phyloP scores from a whole-genome alignment of 2,329 filamentous ascomycete genomes.

The Colletotrichum sublineola region DNA sequence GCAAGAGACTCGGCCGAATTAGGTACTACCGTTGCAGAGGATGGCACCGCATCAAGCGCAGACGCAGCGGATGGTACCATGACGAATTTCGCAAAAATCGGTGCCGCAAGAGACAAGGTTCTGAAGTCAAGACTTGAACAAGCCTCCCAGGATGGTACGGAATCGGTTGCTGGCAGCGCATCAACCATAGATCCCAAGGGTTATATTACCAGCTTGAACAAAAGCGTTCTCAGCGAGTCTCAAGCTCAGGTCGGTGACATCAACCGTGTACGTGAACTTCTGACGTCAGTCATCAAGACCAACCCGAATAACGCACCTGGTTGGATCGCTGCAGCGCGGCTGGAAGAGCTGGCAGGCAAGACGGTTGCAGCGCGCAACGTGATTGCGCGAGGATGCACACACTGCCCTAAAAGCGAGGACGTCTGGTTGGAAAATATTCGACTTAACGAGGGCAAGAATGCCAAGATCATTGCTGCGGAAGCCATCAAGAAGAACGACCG shows the following conservation, averaged over 20 bases:
- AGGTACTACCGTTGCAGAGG: constrained; percentile 89
- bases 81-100: constrained; percentile 98
- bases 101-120: constrained; percentile 95
- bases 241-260: constrained; percentile 94
- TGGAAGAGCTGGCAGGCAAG: constrained; percentile 94
- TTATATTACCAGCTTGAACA: constrained; percentile 92
- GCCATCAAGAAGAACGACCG: constrained; percentile 92
- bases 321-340: constrained; percentile 92
- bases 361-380: constrained; percentile 89
- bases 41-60: constrained; percentile 68
- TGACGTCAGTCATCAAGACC: constrained; percentile 98
- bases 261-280: constrained; percentile 88
- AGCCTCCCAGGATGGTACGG: constrained; percentile 78
- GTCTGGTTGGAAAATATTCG: constrained; percentile 97
- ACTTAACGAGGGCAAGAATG: constrained; percentile 91
- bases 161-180: constrained; percentile 81
- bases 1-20: constrained; percentile 85
- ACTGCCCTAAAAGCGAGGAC: constrained; percentile 94
- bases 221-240: constrained; percentile 81
- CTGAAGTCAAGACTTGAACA: constrained; percentile 94
- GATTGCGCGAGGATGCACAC: constrained; percentile 88
- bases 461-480: constrained; percentile 93
- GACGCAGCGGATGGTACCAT: constrained; percentile 84
- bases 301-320: constrained; percentile 95
- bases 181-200: constrained; percentile 96